Conservation (phyloP, 345 rosid genomes). For the Aquilaria yunnanensis region DNA sequence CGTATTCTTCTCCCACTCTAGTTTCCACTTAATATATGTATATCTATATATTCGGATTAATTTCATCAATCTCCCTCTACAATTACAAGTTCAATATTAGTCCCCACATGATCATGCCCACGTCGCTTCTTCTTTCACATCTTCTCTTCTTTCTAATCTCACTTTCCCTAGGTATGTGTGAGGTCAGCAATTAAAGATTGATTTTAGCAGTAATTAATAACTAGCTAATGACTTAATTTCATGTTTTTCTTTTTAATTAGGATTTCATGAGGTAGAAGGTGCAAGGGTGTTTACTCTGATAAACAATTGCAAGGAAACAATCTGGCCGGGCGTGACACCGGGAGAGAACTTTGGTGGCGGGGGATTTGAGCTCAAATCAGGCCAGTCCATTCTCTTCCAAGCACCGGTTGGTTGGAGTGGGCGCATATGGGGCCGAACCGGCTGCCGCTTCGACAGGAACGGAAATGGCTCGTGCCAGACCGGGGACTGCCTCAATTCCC, state of each 20-base stretch:
- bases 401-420: constrained; percentile 84
- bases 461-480: constrained; percentile 72
- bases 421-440: constrained; percentile 82
- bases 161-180: constrained; percentile 35
- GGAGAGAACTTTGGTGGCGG: constrained; percentile 50
- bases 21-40: constrained; percentile 15
- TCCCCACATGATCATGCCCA: constrained; percentile 25
- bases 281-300: constrained; percentile 64
- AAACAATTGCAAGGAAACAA: constrained; percentile 52
- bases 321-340: constrained; percentile 77
- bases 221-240: neutral
- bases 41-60: neutral
- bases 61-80: neutral
- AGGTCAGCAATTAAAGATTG: too few relatives aligned
- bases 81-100: neutral
- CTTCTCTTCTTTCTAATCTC: constrained; percentile 23
- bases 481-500: constrained; percentile 58
- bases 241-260: constrained; percentile 20
- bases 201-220: neutral
- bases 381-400: constrained; percentile 42
- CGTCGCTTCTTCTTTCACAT: constrained; percentile 14
- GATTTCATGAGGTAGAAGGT: constrained; percentile 26
- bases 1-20: constrained; percentile 33
- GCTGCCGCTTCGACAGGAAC: constrained; percentile 53
- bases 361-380: constrained; percentile 52